These are phyloP conservation scores for Elaeis guineensis DNA, from an alignment of 176 grass and related monocot genomes.

Conservation along the genomic window DNA sequence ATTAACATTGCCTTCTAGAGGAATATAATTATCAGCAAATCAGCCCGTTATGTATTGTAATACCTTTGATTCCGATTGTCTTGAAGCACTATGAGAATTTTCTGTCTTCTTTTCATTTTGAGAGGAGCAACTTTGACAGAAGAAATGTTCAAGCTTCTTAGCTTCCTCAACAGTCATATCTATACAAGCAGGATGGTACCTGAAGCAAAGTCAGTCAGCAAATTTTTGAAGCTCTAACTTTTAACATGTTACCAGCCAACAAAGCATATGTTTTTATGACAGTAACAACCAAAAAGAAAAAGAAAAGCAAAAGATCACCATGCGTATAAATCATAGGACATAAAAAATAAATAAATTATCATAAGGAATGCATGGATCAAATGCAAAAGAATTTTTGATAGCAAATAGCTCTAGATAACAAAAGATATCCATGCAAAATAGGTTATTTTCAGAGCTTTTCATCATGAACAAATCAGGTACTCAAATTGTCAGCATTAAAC, in stretches of 20 bases:
- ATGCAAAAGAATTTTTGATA: no score
- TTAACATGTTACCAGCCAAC: no score
- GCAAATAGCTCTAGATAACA: no score
- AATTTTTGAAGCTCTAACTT: not conserved
- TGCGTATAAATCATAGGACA: no score
- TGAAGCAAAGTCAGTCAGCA: slow-evolving; percentile 22
- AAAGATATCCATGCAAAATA: no score
- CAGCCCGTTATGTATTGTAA: not conserved
- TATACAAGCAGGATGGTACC: slow-evolving; percentile 93
- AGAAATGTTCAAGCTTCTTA: slow-evolving; percentile 96
- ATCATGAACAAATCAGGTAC: no score
- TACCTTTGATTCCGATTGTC: slow-evolving; percentile 87
- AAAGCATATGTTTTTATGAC: no score
- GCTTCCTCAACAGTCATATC: slow-evolving; percentile 85
- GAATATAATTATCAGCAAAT: no score
- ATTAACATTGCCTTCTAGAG: not conserved
- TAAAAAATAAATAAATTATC: no score
- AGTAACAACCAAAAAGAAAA: not conserved
- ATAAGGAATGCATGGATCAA: no score
- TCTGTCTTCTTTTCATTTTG: slow-evolving; percentile 79
- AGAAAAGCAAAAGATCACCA: not conserved
- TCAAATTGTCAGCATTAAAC: no score
- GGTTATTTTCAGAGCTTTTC: no score
- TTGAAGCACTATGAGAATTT: slow-evolving; percentile 52
- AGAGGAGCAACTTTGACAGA: slow-evolving; percentile 67